Percentiles rank a stretch among this genome's conserved stretches.
phyloP scores from a whole-genome alignment of 106 monocot genomes.

The Allium cepa region DNA sequence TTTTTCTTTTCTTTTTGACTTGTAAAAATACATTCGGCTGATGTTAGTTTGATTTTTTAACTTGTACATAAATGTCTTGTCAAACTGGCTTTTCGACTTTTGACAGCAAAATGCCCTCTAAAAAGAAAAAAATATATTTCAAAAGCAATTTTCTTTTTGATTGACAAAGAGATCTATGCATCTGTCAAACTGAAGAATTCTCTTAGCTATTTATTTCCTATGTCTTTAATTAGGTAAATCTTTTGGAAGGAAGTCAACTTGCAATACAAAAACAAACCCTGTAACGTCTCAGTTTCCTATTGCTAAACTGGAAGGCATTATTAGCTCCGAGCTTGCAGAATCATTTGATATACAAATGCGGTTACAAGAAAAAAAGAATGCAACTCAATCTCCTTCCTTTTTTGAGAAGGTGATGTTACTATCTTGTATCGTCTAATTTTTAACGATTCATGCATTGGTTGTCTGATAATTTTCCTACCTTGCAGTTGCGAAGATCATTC shows the following conservation, averaged over 20 bases:
- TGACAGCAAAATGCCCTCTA: too few species aligned
- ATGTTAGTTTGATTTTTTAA: too few species aligned
- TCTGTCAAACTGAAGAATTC: not conserved
- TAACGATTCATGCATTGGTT: too few species aligned
- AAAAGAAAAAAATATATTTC: too few species aligned
- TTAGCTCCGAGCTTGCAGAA: constrained; percentile 36
- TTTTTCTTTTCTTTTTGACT: too few species aligned
- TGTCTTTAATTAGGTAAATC: constrained; percentile 41
- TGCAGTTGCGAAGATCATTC: constrained; percentile 81
- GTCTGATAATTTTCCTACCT: constrained; percentile 4
- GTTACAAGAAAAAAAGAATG: constrained; percentile 13
- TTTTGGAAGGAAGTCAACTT: constrained; percentile 28
- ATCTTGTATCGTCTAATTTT: too few species aligned
- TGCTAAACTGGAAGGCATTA: constrained; percentile 51
- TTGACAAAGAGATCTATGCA: too few species aligned
- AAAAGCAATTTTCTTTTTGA: too few species aligned
- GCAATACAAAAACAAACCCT: constrained; percentile 17
- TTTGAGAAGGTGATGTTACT: constrained; percentile 61
- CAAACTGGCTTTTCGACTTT: too few species aligned
- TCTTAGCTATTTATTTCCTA: not conserved
- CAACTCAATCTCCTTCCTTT: constrained; percentile 37
- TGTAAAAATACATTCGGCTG: too few species aligned
- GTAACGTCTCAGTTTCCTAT: constrained; percentile 60
- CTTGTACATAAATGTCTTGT: too few species aligned
- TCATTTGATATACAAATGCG: constrained; percentile 19